Evolutionary conservation across 345 rosid genomes (phyloP), one percentile per base, ranked within the genome.

Genomic region (Odontarrhena argentea): DNA sequence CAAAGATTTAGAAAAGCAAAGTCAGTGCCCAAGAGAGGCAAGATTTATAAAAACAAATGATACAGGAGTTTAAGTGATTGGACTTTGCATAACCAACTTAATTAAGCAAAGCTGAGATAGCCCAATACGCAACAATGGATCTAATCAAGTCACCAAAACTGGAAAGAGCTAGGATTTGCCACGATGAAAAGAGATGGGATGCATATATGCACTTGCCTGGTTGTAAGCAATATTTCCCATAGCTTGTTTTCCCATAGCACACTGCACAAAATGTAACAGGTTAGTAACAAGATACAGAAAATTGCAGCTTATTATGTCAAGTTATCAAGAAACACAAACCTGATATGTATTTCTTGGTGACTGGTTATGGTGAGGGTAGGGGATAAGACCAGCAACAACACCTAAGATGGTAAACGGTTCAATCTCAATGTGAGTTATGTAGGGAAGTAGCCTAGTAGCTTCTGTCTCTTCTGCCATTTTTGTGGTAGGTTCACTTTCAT

Each of bases 241-340:
- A 9, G 96, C 96, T 83, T 93, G 98, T 84, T 93, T 93, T 60
- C 98, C 98, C 97, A 93, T 93, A 54, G 97, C 97, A 78, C 98
- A 93, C 98, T 93, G 70, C 40, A 76, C 7, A 68, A 13, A 50
- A 22, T 15, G 47, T 41, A 62, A 48, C 44, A 56, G 25, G 48
- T 13, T 47, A 40, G n/a, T 28, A 45, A 44, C 35, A 12, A 22
- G 55, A 73, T 53, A 57, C 50, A 37, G 8, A 73, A 37, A 18
- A 38, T n/a, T 38, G 45, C 15, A 67, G 68, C 64, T 26, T 67
- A 58, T 35, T 44, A 63, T 38, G 63, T 63, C 57, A 69, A 4
- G 75, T 14, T 57, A 55, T 65, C 47, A 18, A 32, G 13, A 69
- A 7, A 47, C 55, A 46, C 51, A 60, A 73, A 93, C 98, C 97